Evolutionary conservation across 2,329 filamentous ascomycete species (phyloP).

Genomic region (Capronia epimyces): DNA sequence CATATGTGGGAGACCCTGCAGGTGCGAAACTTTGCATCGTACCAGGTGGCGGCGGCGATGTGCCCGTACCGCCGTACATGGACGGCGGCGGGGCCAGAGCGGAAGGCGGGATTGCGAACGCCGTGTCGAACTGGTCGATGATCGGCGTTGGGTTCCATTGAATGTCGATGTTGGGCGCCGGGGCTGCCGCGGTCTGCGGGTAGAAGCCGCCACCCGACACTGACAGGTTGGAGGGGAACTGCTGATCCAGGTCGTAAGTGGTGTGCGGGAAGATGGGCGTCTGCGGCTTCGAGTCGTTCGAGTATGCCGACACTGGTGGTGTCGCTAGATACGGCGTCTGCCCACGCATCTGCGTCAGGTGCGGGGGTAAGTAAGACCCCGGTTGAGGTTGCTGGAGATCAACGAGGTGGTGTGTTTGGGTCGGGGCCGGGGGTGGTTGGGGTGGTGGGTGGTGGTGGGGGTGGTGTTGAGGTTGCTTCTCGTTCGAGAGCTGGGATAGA

Average conservation of each 20-base stretch:
- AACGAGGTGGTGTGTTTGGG: not conserved
- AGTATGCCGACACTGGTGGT: slow-evolving; percentile 69
- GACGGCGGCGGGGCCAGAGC: slow-evolving; percentile 25
- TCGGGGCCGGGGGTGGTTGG: slow-evolving; percentile 27
- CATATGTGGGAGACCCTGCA: slow-evolving; percentile 15
- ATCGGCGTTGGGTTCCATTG: slow-evolving; percentile 83
- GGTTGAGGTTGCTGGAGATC: slow-evolving; percentile 13
- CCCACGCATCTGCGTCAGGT: slow-evolving; percentile 17
- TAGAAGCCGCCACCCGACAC: slow-evolving; percentile 37
- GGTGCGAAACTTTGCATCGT: slow-evolving; percentile 32
- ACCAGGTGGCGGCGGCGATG: slow-evolving; percentile 26
- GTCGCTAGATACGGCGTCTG: slow-evolving; percentile 41
- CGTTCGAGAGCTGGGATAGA: slow-evolving; percentile 43
- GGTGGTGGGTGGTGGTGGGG: slow-evolving; percentile 44
- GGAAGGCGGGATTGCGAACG: slow-evolving; percentile 69
- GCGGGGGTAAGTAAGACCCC: slow-evolving; percentile 11
- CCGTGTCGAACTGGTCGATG: slow-evolving; percentile 84
- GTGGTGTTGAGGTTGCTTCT: slow-evolving; percentile 45
- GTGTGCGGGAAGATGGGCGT: slow-evolving; percentile 40
- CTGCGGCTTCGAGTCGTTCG: slow-evolving; percentile 70
- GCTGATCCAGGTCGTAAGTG: slow-evolving; percentile 8
- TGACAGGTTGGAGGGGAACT: slow-evolving; percentile 23
- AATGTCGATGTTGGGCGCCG: slow-evolving; percentile 39
- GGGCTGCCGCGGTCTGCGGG: slow-evolving; percentile 36
- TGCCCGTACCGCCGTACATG: slow-evolving; percentile 20